phyloP scores from a whole-genome alignment of 768 basidiomycete species.

The Calocera viscosa region DNA sequence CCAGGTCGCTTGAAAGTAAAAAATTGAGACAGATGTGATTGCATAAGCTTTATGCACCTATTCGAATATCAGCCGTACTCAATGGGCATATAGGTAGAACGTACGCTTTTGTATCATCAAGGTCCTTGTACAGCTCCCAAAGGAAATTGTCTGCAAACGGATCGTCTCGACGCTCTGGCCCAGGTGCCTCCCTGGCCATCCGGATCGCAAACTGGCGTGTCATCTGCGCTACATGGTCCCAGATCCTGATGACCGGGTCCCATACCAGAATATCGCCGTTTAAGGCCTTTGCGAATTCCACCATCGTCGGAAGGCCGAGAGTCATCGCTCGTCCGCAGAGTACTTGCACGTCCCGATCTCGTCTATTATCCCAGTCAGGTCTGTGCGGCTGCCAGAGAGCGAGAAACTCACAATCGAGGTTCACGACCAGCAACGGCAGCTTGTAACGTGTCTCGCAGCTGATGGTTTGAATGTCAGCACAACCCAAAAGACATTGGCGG shows the following conservation, averaged over 20 bases:
- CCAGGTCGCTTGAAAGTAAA: not conserved
- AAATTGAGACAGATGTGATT: slow-evolving; percentile 1
- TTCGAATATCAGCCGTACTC: not conserved
- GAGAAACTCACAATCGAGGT: not conserved
- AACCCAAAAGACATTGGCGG: not conserved
- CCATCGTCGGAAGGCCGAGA: not conserved
- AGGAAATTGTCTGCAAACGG: slow-evolving; percentile 1
- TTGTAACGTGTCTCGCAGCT: not conserved
- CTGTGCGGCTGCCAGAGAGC: not conserved
- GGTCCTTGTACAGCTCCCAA: slow-evolving; percentile 4
- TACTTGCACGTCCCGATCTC: slow-evolving; percentile 1
- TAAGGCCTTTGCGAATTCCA: not conserved
- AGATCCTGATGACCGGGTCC: not conserved
- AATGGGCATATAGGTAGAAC: not conserved
- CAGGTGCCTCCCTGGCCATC: not conserved
- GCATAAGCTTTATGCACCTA: not conserved
- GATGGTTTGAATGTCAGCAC: not conserved
- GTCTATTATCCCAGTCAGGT: not conserved
- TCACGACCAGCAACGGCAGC: not conserved
- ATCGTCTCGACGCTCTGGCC: not conserved
- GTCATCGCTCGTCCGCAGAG: slow-evolving; percentile 1
- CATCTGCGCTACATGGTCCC: slow-evolving; percentile 1
- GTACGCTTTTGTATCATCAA: slow-evolving; percentile 3
- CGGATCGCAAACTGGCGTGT: not conserved
- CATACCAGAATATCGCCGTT: slow-evolving; percentile 6